These are phyloP conservation scores for Colletotrichum costaricense DNA, from an alignment of 2,329 filamentous ascomycete species.

Conservation along the genomic window DNA sequence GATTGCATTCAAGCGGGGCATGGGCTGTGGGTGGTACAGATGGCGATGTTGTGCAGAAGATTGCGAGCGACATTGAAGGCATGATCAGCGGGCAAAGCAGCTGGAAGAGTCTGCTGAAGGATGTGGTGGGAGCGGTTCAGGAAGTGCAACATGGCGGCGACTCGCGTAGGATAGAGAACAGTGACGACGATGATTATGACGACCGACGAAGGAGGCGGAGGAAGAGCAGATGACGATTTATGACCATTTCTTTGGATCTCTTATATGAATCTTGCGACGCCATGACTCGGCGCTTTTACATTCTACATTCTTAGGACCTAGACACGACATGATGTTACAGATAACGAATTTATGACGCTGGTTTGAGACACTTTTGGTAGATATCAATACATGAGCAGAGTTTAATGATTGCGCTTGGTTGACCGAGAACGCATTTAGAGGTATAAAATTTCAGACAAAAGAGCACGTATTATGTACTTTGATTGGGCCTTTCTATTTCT, in stretches of 20 bases:
- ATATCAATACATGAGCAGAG: constrained; percentile 1
- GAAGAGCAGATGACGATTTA: constrained; percentile 31
- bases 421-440: neutral
- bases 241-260: constrained; percentile 6
- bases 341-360: constrained; percentile 27
- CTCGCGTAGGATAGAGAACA: constrained; percentile 35
- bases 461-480: neutral
- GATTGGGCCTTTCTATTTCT: constrained; percentile 29
- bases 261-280: neutral
- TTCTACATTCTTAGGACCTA: neutral
- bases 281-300: neutral
- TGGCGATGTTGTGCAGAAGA: constrained; percentile 51
- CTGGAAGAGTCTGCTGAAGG: constrained; percentile 46
- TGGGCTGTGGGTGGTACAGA: constrained; percentile 61
- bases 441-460: neutral
- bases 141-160: constrained; percentile 26
- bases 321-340: constrained; percentile 24
- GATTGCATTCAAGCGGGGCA: constrained; percentile 51
- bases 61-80: constrained; percentile 49
- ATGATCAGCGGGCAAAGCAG: constrained; percentile 45
- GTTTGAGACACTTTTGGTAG: neutral
- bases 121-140: constrained; percentile 41
- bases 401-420: neutral
- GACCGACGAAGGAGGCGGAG: constrained; percentile 26
- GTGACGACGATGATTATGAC: constrained; percentile 36